Percentiles rank a stretch among this genome's conserved stretches.
These are phyloP conservation scores for Populus nigra DNA, from an alignment of 345 rosid species.

Conservation along the genomic window DNA sequence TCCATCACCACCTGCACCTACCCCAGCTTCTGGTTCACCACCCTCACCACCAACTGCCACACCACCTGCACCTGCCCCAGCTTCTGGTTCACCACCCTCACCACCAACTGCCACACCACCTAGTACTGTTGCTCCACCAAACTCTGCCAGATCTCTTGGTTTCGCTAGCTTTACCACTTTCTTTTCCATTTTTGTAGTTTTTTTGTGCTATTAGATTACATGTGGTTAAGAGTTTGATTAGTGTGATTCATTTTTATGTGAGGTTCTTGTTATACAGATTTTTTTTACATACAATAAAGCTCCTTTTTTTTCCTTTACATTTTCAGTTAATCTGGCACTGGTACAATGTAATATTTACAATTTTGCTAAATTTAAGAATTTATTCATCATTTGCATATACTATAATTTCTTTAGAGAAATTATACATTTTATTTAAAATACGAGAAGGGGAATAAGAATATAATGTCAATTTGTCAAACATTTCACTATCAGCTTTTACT, in stretches of 20 bases:
- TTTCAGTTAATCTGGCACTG: not conserved
- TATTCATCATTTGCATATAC: no score
- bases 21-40: not conserved
- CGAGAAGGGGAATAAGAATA: no score
- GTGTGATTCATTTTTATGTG: constrained; percentile 23
- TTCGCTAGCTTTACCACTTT: constrained; percentile 29
- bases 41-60: not conserved
- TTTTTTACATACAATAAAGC: constrained; percentile 1
- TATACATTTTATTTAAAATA: no score
- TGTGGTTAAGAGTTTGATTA: not conserved
- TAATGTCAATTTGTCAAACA: constrained; percentile 13
- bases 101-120: constrained; percentile 27
- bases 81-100: constrained; percentile 2
- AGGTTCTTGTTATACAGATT: constrained; percentile 13
- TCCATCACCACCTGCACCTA: not conserved
- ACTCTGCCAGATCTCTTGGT: constrained; percentile 40
- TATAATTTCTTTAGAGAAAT: no score
- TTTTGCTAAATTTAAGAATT: no score
- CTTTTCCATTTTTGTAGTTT: constrained; percentile 28
- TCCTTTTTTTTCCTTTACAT: not conserved
- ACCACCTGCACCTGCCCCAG: constrained; percentile 6
- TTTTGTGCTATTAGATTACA: constrained; percentile 28
- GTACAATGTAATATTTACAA: not conserved
- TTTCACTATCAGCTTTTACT: not conserved
- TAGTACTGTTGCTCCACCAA: constrained; percentile 21